Percentiles rank a stretch among this genome's conserved stretches.
These are phyloP conservation scores for Corchorus olitorius DNA, from an alignment of 345 rosid species.

Conservation along the genomic window DNA sequence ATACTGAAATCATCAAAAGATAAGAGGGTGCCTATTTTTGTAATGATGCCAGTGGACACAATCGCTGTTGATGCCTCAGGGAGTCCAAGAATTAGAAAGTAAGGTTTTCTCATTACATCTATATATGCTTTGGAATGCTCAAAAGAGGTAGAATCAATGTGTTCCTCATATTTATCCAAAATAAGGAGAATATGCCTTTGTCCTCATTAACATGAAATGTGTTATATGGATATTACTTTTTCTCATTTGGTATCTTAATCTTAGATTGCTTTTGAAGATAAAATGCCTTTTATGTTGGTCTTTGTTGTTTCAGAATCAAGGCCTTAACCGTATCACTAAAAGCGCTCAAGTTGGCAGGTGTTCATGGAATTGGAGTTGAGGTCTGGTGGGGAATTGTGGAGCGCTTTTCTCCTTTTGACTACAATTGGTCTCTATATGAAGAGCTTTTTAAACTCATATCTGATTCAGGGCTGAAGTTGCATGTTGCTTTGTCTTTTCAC, in stretches of 20 bases:
- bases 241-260: background rate
- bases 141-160: background rate
- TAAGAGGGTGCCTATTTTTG: constrained; percentile 57
- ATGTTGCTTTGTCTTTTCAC: constrained; percentile 62
- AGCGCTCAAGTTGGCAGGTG: constrained; percentile 77
- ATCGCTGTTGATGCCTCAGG: constrained; percentile 58
- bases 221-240: background rate
- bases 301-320: constrained; percentile 58
- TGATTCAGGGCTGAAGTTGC: constrained; percentile 60
- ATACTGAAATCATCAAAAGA: constrained; percentile 58
- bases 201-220: background rate
- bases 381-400: constrained; percentile 80
- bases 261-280: background rate
- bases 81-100: constrained; percentile 57
- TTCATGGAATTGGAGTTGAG: constrained; percentile 71
- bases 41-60: constrained; percentile 58
- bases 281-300: constrained; percentile 24
- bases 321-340: constrained; percentile 68
- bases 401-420: constrained; percentile 58
- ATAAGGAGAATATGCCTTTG: background rate
- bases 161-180: background rate
- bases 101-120: background rate
- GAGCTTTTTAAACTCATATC: constrained; percentile 57
- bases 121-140: no score
- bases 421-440: constrained; percentile 64